These are phyloP conservation scores for Beauveria scarabaeidicola DNA, from an alignment of 2,329 filamentous ascomycete genomes.

Conservation along the genomic window DNA sequence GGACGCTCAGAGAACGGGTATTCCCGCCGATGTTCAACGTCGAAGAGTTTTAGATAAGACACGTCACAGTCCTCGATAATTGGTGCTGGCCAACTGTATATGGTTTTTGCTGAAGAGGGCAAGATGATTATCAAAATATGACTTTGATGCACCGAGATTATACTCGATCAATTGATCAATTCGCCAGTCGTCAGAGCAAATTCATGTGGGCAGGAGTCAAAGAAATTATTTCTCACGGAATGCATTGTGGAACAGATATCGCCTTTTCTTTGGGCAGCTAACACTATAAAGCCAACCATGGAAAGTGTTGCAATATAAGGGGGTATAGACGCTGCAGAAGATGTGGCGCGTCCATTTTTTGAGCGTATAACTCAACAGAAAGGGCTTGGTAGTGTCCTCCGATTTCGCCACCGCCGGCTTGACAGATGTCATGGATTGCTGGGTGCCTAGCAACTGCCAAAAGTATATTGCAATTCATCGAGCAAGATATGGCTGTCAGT, in stretches of 20 bases:
- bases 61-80: conserved; percentile 19
- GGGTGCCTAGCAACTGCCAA: conserved; percentile 81
- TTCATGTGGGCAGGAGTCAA: conserved; percentile 21
- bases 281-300: conserved; percentile 17
- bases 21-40: conserved; percentile 22
- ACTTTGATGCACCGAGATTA: conserved; percentile 20
- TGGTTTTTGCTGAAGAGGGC: conserved; percentile 21
- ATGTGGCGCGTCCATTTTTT: no score
- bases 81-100: conserved; percentile 21
- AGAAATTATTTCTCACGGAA: conserved; percentile 18
- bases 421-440: conserved; percentile 66
- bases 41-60: conserved; percentile 21
- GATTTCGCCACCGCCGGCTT: conserved; percentile 13
- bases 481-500: conserved; percentile 72
- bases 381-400: conserved; percentile 14
- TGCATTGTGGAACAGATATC: conserved; percentile 22
- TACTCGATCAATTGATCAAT: conserved; percentile 23
- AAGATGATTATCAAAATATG: conserved; percentile 24
- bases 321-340: no score
- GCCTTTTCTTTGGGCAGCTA: conserved; percentile 20
- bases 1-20: conserved; percentile 14
- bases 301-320: no score
- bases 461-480: conserved; percentile 75
- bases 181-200: conserved; percentile 21
- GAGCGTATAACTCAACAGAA: no score